Evolutionary conservation across 2,329 filamentous ascomycete species (phyloP).

Genomic region (Ascochyta koolunga): DNA sequence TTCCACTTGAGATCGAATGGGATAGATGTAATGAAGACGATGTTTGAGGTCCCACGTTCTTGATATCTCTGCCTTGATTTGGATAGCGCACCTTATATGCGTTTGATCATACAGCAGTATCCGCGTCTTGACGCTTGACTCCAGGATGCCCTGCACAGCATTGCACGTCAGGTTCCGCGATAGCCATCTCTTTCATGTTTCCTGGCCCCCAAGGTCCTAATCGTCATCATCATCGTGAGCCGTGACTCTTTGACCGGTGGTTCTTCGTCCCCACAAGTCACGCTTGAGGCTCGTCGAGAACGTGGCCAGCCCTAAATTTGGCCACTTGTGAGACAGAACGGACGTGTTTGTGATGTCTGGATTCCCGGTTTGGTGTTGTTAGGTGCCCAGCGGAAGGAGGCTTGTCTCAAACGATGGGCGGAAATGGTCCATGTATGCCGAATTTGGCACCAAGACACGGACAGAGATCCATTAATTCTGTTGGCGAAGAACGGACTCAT

Average conservation of each 20-base stretch:
- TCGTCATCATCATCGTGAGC: constrained; percentile 6
- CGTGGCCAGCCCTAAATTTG: constrained; percentile 1
- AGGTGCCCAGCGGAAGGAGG: constrained; percentile 4
- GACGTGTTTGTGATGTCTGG: neutral
- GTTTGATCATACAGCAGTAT: neutral
- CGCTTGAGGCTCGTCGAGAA: constrained; percentile 14
- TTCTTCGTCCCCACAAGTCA: constrained; percentile 11
- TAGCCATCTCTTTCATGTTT: constrained; percentile 7
- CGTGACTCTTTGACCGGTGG: constrained; percentile 1
- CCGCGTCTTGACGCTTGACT: neutral
- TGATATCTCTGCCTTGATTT: constrained; percentile 1
- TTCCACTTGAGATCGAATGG: neutral
- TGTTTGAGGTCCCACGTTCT: neutral
- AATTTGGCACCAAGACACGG: constrained; percentile 2
- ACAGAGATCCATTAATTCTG: neutral
- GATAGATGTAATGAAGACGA: neutral
- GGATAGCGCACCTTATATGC: constrained; percentile 10
- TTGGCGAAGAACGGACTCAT: constrained; percentile 2
- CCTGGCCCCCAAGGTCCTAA: constrained; percentile 8
- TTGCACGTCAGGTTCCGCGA: neutral
- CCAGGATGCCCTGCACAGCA: constrained; percentile 9
- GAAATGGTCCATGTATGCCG: neutral
- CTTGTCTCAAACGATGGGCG: constrained; percentile 11
- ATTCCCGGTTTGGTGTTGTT: neutral
- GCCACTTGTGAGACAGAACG: constrained; percentile 4